phyloP scores from a whole-genome alignment of 2,329 filamentous ascomycete species.

The Penicillium sclerotiorum region DNA sequence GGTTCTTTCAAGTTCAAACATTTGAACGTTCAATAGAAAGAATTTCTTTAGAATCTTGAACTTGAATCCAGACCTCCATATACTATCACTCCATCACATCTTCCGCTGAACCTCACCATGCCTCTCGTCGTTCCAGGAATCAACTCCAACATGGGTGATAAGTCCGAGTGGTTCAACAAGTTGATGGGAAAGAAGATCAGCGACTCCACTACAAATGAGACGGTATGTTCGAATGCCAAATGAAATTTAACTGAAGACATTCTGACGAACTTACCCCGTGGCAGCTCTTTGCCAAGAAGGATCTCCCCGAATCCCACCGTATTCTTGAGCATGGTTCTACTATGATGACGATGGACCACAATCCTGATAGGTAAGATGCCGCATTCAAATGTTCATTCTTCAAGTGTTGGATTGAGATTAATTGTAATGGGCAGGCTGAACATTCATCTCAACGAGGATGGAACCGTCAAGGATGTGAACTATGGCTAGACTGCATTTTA shows the following conservation, averaged over 20 bases:
- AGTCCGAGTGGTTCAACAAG: conserved; percentile 48
- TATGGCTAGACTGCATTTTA: conserved; percentile 32
- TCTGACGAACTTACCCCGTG: neutral
- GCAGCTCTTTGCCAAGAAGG: conserved; percentile 50
- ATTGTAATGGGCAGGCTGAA: conserved; percentile 40
- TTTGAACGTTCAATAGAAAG: too few relatives aligned
- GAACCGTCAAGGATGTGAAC: conserved; percentile 47
- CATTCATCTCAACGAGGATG: conserved; percentile 47
- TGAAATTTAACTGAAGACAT: neutral
- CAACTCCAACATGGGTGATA: conserved; percentile 36
- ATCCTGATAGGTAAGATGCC: conserved; percentile 41
- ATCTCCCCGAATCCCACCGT: conserved; percentile 48
- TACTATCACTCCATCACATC: neutral
- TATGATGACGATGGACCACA: conserved; percentile 45
- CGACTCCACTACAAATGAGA: conserved; percentile 38
- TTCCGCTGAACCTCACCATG: conserved; percentile 33
- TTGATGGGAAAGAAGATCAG: conserved; percentile 51
- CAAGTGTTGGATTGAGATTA: neutral
- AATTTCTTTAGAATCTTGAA: too few relatives aligned
- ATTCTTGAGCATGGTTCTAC: conserved; percentile 45
- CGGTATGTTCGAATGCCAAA: conserved; percentile 25
- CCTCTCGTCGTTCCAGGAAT: conserved; percentile 52
- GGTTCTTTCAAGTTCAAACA: neutral
- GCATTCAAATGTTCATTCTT: neutral
- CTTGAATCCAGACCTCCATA: neutral